Evolutionary conservation across 495 filamentous ascomycete genomes (phyloP), one percentile per base, ranked within the genome.

Genomic region (Clavariopsis aquatica): DNA sequence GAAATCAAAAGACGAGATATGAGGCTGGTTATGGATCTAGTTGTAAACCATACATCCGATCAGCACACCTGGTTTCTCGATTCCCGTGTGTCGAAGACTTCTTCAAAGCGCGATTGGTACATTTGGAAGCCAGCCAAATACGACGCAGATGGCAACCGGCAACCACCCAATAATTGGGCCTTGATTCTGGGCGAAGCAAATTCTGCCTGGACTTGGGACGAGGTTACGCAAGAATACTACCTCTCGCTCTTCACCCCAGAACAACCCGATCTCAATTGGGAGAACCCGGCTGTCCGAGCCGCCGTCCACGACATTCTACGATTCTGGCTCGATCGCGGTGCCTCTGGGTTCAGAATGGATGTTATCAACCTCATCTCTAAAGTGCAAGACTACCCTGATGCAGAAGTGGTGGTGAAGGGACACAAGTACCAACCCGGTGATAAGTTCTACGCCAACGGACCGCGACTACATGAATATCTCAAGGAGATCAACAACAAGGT

Each of bases 111-210:
- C 9, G 78, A 82, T 64, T 86, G 84, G 84, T 86, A 86, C 54
- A 82, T 85, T 69, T 86, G 84, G 84, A 78, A 78, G 57, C 76
- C 78, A 10, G 72, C 83, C 0, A 75, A 73, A 27, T 79, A 79
- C 57, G 80, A 83, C 57, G 65, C 68, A 1, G 63, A 79, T 26
- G 83, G 84, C n/a, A 78, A 76, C 2, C 78, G 80, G 5, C 69
- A 72, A n/a, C 84, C 83, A 0, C 84, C 84, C 0, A 87, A 84
- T 57, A 87, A 87, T 70, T 87, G 82, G 81, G 76, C 78, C 27
- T 73, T 75, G 60, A 77, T 80, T 24, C 83, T 86, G 29, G 82
- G 81, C 12, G 75, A 77, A 59, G 72, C 68, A 15, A 81, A 81
- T 34, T 80, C 76, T 52, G 81, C 80, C 0, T 85, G 82, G 82